These are phyloP conservation scores for Glycyrrhiza uralensis DNA, from an alignment of 306 rosid genomes.

Conservation along the genomic window DNA sequence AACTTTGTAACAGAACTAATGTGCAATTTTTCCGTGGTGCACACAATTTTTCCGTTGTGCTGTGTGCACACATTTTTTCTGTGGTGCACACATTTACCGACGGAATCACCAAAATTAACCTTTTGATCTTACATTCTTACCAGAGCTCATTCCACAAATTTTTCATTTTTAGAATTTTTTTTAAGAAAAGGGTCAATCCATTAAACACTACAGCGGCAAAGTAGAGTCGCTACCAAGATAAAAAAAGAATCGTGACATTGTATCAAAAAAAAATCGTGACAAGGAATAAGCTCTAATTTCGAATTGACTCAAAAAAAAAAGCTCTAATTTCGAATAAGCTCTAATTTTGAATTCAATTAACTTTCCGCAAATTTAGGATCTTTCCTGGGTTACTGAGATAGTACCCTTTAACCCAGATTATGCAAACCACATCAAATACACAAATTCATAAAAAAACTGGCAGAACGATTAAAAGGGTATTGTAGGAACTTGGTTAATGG, in stretches of 20 bases:
- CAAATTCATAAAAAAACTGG: conserved; percentile 4
- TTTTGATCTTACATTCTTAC: neutral
- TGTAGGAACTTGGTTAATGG: neutral
- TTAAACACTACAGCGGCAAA: neutral
- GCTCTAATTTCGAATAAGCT: neutral
- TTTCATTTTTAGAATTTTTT: neutral
- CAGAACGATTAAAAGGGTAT: conserved; percentile 1
- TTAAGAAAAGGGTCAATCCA: neutral
- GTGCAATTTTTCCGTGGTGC: neutral
- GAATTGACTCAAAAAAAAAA: too few species aligned
- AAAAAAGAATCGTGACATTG: neutral
- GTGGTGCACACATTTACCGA: neutral
- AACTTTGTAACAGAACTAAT: conserved; percentile 3
- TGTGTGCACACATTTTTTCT: too few species aligned
- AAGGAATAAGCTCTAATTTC: too few species aligned
- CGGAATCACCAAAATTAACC: conserved; percentile 13
- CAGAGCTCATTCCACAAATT: neutral
- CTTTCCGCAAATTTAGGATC: conserved; percentile 11
- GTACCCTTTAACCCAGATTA: conserved; percentile 11
- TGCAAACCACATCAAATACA: conserved; percentile 24
- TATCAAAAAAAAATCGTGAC: too few species aligned
- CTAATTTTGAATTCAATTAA: conserved; percentile 1
- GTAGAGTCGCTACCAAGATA: neutral
- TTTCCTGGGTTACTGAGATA: neutral
- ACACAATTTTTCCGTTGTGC: too few species aligned